phyloP scores from a whole-genome alignment of 179 eudicot genomes.

The Beta macrorhiza region DNA sequence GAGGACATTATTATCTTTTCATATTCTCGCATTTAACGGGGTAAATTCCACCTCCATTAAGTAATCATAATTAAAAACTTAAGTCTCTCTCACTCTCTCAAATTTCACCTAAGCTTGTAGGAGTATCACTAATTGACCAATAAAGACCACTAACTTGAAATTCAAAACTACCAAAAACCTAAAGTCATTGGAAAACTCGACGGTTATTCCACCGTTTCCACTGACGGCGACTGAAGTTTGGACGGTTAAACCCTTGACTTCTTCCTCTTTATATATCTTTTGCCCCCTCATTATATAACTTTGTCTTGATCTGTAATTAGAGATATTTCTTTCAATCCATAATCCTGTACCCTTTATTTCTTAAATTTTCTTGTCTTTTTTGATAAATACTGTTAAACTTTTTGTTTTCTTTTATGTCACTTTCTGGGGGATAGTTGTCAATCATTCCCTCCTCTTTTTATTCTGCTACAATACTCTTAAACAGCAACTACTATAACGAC shows the following conservation, averaged over 20 bases:
- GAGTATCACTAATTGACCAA: neutral
- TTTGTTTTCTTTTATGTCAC: constrained; percentile 20
- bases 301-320: constrained; percentile 25
- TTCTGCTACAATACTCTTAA: constrained; percentile 10
- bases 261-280: neutral
- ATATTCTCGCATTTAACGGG: no score
- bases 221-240: constrained; percentile 3
- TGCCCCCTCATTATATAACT: constrained; percentile 22
- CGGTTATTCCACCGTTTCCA: constrained; percentile 17
- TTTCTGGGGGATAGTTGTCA: constrained; percentile 21
- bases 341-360: neutral
- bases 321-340: neutral
- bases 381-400: neutral
- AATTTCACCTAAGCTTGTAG: neutral
- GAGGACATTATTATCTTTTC: no score
- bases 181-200: constrained; percentile 8
- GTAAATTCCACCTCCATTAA: no score
- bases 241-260: constrained; percentile 20
- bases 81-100: no score
- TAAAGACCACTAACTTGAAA: neutral
- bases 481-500: neutral
- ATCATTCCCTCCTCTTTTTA: constrained; percentile 19
- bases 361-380: constrained; percentile 9
- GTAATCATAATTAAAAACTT: no score
- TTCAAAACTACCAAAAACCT: neutral